phyloP scores from a whole-genome alignment of 1,139 yeast species.

The Diutina neorugosa region DNA sequence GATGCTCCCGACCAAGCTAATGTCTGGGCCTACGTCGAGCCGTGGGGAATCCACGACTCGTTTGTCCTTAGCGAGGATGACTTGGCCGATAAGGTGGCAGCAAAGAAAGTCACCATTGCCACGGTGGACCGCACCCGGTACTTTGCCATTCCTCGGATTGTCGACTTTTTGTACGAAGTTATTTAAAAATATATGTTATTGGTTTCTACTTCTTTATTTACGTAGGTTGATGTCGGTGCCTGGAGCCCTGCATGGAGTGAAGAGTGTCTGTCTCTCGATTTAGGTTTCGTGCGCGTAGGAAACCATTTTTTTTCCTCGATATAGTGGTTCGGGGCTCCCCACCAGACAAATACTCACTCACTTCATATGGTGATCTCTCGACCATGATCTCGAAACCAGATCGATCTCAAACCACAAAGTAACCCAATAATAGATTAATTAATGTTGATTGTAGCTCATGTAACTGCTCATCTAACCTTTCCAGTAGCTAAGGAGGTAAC shows the following conservation, averaged over 20 bases:
- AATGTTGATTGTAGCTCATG: too few species aligned
- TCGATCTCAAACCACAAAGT: too few species aligned
- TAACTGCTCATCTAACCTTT: too few species aligned
- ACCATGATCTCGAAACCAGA: too few species aligned
- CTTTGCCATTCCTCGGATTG: slow-evolving; percentile 8
- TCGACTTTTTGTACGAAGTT: slow-evolving; percentile 7
- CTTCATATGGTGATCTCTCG: too few species aligned
- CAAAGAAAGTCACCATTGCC: slow-evolving; percentile 6
- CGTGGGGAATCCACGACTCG: slow-evolving; percentile 34
- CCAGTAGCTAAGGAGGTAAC: too few species aligned
- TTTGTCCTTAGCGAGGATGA: slow-evolving; percentile 21
- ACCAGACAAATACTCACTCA: neutral
- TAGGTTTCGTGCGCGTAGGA: neutral
- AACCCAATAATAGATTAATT: too few species aligned
- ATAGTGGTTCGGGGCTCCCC: neutral
- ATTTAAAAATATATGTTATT: neutral
- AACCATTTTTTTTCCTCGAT: neutral
- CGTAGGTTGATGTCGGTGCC: neutral
- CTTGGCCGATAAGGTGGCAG: slow-evolving; percentile 5
- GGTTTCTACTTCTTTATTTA: neutral
- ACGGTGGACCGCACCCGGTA: slow-evolving; percentile 10
- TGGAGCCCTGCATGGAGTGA: neutral
- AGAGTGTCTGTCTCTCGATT: neutral
- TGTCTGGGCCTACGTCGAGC: slow-evolving; percentile 22
- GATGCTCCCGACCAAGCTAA: slow-evolving; percentile 8